Conservation (phyloP, 441 rosid species). For the Erodium trifolium region DNA sequence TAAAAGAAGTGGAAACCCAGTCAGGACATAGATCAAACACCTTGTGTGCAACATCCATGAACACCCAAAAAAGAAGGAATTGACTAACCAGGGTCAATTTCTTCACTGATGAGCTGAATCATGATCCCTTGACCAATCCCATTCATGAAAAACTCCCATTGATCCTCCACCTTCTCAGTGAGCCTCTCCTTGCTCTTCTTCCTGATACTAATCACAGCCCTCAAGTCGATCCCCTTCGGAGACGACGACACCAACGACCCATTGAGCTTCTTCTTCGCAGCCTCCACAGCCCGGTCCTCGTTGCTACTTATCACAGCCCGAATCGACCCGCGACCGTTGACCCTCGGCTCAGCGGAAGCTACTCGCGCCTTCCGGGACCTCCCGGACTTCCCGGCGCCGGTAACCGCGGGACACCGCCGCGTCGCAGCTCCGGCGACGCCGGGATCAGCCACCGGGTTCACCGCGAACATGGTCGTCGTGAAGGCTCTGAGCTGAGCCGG, state of each 20-base stretch:
- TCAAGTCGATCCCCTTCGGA: conserved; percentile 30
- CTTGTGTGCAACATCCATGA: neutral
- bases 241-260: conserved; percentile 18
- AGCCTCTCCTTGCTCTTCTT: conserved; percentile 73
- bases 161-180: conserved; percentile 59
- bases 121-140: conserved; percentile 74
- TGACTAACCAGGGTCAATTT: conserved; percentile 72
- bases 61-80: neutral
- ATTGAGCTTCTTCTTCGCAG: conserved; percentile 19
- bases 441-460: conserved; percentile 23
- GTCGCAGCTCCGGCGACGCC: conserved; percentile 28
- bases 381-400: conserved; percentile 1
- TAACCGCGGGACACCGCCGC: conserved; percentile 27
- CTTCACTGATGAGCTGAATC: conserved; percentile 77
- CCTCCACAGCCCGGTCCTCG: conserved; percentile 43
- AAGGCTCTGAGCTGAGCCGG: neutral
- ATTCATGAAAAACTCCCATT: conserved; percentile 55
- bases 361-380: conserved; percentile 14
- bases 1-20: neutral
- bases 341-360: too few species aligned
- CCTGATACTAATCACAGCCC: conserved; percentile 61
- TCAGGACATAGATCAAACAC: neutral
- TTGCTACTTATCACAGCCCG: conserved; percentile 59
- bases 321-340: conserved; percentile 19
- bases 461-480: conserved; percentile 21